phyloP scores from a whole-genome alignment of 495 filamentous ascomycete genomes.

The Haplographium delicatum region DNA sequence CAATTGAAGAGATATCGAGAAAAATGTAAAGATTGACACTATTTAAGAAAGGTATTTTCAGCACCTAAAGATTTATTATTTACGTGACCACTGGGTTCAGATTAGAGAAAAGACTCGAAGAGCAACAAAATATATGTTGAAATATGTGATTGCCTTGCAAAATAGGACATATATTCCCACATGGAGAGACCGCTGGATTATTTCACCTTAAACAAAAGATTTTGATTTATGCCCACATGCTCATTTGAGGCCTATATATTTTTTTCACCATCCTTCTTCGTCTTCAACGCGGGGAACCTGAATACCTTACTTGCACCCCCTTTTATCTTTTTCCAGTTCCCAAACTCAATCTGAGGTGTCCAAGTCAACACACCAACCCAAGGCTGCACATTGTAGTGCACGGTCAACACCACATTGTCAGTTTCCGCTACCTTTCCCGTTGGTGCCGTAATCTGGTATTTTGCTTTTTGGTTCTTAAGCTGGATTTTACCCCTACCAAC shows the following conservation, averaged over 20 bases:
- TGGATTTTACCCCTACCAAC: conserved; percentile 54
- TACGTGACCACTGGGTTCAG: no score
- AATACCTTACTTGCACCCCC: conserved; percentile 64
- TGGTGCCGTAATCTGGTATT: conserved; percentile 92
- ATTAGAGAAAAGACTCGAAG: no score
- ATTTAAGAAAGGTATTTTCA: no score
- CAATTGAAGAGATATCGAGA: no score
- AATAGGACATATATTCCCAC: no score
- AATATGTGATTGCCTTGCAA: no score
- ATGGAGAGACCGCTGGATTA: no score
- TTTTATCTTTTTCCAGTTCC: conserved; percentile 57
- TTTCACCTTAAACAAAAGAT: no score
- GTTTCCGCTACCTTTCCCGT: conserved; percentile 64
- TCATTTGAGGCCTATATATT: background rate
- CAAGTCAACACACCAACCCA: conserved; percentile 88
- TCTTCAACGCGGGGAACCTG: conserved; percentile 59
- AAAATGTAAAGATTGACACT: no score
- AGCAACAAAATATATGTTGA: no score
- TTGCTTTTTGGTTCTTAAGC: conserved; percentile 75
- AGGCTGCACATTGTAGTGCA: conserved; percentile 96
- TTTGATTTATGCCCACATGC: no score
- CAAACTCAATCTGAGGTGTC: conserved; percentile 54
- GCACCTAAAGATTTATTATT: no score
- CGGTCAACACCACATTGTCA: conserved; percentile 66
- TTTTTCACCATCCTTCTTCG: conserved; percentile 14